phyloP scores from a whole-genome alignment of 257 asterid genomes.

The Galeopsis tetrahit region DNA sequence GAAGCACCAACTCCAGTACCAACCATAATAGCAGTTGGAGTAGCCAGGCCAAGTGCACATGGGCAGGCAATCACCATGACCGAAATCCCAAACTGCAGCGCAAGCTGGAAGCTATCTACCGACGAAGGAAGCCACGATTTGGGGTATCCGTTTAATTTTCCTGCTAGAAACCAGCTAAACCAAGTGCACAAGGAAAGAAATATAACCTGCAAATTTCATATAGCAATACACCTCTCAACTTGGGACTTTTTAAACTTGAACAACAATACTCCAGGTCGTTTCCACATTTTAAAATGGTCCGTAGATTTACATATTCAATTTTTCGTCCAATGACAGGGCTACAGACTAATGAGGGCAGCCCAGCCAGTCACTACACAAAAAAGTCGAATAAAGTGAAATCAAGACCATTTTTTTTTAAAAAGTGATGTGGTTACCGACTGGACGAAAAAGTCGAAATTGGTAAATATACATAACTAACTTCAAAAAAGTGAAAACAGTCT shows the following conservation, averaged over 20 bases:
- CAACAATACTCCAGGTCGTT: neutral
- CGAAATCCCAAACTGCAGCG: conserved; percentile 85
- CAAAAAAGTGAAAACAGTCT: too few species aligned
- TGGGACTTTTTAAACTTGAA: conserved; percentile 6
- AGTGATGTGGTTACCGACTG: too few species aligned
- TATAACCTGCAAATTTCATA: conserved; percentile 50
- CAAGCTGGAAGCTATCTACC: conserved; percentile 78
- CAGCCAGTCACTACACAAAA: too few species aligned
- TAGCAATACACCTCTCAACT: conserved; percentile 1
- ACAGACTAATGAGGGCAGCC: too few species aligned
- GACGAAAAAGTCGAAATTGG: too few species aligned
- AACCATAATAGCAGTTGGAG: conserved; percentile 92
- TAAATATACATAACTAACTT: too few species aligned
- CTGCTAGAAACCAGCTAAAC: conserved; percentile 75
- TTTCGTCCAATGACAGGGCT: too few species aligned
- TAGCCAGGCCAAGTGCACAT: conserved; percentile 88
- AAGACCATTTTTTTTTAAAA: too few species aligned
- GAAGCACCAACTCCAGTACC: conserved; percentile 87
- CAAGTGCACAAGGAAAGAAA: conserved; percentile 61
- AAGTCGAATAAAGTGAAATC: too few species aligned
- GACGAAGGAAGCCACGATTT: conserved; percentile 72
- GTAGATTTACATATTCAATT: too few species aligned
- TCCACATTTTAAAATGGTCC: too few species aligned
- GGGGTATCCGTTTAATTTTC: conserved; percentile 59
- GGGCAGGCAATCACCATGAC: conserved; percentile 93